A percentile compares a stretch with the other conserved stretches of the same genome.
Conservation (phyloP, 129 eudicot genomes). For the Ambrosia trifida region DNA sequence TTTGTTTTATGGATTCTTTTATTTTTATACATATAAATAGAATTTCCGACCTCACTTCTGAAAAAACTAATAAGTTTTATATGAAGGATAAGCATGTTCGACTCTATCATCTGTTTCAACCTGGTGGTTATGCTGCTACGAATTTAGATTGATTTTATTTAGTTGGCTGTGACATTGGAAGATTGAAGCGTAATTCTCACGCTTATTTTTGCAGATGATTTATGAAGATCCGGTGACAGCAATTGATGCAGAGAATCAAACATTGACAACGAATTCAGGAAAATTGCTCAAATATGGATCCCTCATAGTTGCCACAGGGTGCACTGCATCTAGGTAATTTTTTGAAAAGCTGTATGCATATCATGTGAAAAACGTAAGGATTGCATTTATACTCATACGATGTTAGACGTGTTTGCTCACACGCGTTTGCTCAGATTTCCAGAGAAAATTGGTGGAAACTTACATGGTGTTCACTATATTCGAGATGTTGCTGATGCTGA, state of each 20-base stretch:
- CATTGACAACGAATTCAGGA: conserved; percentile 85
- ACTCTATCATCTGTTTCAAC: neutral
- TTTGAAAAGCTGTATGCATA: neutral
- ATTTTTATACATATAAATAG: conserved; percentile 15
- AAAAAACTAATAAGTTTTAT: neutral
- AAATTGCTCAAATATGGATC: conserved; percentile 84
- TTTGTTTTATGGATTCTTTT: neutral
- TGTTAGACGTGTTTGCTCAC: conserved; percentile 27
- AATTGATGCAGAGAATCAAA: conserved; percentile 73
- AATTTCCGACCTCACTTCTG: neutral
- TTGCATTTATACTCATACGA: neutral
- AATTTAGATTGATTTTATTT: conserved; percentile 7
- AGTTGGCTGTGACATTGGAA: neutral
- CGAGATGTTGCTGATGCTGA: conserved; percentile 97
- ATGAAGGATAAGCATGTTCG: neutral
- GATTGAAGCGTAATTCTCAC: neutral
- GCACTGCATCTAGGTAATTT: conserved; percentile 80
- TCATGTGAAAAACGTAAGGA: neutral
- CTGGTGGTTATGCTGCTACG: neutral
- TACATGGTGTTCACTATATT: conserved; percentile 87
- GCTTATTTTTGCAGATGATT: conserved; percentile 55
- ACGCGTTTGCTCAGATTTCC: conserved; percentile 70
- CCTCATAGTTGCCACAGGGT: conserved; percentile 89
- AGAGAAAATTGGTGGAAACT: conserved; percentile 91
- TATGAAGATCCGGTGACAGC: conserved; percentile 84